These are phyloP conservation scores for Lecanoromycetidae sp. DNA, from an alignment of 2,329 filamentous ascomycete species.

Conservation along the genomic window DNA sequence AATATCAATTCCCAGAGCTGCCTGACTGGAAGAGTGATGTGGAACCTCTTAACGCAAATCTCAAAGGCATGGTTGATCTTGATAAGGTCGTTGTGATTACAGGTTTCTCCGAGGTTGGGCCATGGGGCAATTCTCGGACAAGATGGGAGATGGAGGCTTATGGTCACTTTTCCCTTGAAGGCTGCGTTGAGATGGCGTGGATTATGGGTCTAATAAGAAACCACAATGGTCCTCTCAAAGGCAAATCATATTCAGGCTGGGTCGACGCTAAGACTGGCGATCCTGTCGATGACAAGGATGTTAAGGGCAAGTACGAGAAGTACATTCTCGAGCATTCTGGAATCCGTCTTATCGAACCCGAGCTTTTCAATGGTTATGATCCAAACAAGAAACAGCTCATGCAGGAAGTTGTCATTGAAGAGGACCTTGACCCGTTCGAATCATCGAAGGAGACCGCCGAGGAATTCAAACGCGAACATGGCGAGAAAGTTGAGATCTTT, in stretches of 20 bases:
- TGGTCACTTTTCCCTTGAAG: constrained; percentile 92
- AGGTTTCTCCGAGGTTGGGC: constrained; percentile 88
- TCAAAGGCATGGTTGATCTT: constrained; percentile 97
- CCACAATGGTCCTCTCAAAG: constrained; percentile 91
- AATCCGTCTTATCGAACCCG: constrained; percentile 94
- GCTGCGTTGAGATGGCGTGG: constrained; percentile 99
- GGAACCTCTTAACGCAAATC: constrained; percentile 70
- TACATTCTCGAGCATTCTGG: constrained; percentile 90
- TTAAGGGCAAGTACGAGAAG: constrained; percentile 97
- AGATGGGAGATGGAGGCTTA: constrained; percentile 99
- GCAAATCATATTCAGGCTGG: constrained; percentile 92
- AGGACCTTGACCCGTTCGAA: constrained; percentile 95
- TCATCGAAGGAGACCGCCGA: constrained; percentile 92
- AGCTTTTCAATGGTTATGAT: constrained; percentile 93
- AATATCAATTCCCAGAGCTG: constrained; percentile 84
- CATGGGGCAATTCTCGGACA: constrained; percentile 96
- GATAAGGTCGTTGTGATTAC: constrained; percentile 97
- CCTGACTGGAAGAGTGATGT: constrained; percentile 89
- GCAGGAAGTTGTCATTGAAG: constrained; percentile 93
- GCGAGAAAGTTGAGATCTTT: constrained; percentile 94
- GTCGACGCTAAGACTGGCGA: constrained; percentile 89
- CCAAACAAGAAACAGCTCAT: constrained; percentile 97
- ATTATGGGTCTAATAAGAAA: constrained; percentile 99
- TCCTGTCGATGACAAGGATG: constrained; percentile 93
- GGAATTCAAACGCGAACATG: constrained; percentile 94